Evolutionary conservation across 352 stramenopile species (phyloP).

Genomic region (Phytophthora cactorum): DNA sequence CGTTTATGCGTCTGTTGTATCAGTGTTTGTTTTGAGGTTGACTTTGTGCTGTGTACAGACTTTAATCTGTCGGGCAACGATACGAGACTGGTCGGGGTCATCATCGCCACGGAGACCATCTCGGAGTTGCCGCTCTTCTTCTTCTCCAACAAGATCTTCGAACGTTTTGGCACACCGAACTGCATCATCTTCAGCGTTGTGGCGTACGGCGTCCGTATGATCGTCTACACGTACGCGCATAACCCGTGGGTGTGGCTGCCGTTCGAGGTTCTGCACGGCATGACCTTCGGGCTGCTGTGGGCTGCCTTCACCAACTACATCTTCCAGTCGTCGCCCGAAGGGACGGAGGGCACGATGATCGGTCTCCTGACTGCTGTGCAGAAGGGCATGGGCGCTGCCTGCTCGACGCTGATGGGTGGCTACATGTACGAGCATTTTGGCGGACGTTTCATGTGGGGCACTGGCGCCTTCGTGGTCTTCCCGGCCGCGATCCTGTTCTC

Average conservation of each 20-base stretch:
- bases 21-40: neutral
- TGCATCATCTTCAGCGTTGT: slow-evolving; percentile 62
- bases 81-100: slow-evolving; percentile 65
- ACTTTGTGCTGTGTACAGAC: slow-evolving; percentile 17
- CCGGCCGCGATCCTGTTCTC: slow-evolving; percentile 52
- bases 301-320: slow-evolving; percentile 83
- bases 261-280: slow-evolving; percentile 69
- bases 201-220: slow-evolving; percentile 63
- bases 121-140: slow-evolving; percentile 83
- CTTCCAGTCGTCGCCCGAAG: slow-evolving; percentile 62
- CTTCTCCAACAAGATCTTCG: slow-evolving; percentile 73
- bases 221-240: slow-evolving; percentile 65
- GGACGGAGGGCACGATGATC: slow-evolving; percentile 80
- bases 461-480: slow-evolving; percentile 55
- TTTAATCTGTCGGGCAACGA: slow-evolving; percentile 77
- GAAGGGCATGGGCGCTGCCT: slow-evolving; percentile 68
- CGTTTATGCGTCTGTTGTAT: neutral
- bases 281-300: slow-evolving; percentile 77
- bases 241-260: slow-evolving; percentile 73
- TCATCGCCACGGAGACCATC: slow-evolving; percentile 71
- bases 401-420: slow-evolving; percentile 67
- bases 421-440: slow-evolving; percentile 78
- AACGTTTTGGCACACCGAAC: slow-evolving; percentile 53
- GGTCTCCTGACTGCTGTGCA: slow-evolving; percentile 66
- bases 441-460: slow-evolving; percentile 63